These are phyloP conservation scores for Talaromyces sp. DNA, from an alignment of 2,329 filamentous ascomycete genomes.

Conservation along the genomic window DNA sequence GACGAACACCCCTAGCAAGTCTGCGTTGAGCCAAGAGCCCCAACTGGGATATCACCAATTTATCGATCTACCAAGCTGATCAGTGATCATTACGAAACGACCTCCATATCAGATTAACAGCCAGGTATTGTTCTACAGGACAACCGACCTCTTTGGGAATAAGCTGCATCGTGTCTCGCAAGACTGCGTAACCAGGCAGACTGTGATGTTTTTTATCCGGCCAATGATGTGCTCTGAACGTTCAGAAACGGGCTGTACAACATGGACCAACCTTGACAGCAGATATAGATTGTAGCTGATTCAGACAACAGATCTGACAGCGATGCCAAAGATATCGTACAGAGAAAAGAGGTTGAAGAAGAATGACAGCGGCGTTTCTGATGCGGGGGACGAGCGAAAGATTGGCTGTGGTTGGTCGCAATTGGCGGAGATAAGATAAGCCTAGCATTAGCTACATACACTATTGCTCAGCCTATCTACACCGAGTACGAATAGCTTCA, in stretches of 20 bases:
- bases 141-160: slow-evolving; percentile 45
- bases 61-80: slow-evolving; percentile 72
- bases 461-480: background rate
- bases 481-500: slow-evolving; percentile 4
- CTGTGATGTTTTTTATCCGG: background rate
- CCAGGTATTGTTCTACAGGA: background rate
- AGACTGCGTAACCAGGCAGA: background rate
- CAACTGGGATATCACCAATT: slow-evolving; percentile 87
- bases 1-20: slow-evolving; percentile 77
- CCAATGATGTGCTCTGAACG: background rate
- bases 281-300: background rate
- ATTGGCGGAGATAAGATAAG: slow-evolving; percentile 8
- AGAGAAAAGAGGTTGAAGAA: background rate
- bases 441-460: background rate
- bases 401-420: background rate
- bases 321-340: background rate
- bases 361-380: background rate
- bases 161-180: slow-evolving; percentile 39
- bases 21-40: slow-evolving; percentile 82
- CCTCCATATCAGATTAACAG: too few species aligned
- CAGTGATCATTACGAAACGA: background rate
- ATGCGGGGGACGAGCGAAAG: background rate
- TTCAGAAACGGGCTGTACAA: slow-evolving; percentile 3
- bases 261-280: background rate
- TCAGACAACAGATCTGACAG: background rate